These are phyloP conservation scores for Striga hermonthica DNA, from an alignment of 305 asterid genomes.

Conservation along the genomic window DNA sequence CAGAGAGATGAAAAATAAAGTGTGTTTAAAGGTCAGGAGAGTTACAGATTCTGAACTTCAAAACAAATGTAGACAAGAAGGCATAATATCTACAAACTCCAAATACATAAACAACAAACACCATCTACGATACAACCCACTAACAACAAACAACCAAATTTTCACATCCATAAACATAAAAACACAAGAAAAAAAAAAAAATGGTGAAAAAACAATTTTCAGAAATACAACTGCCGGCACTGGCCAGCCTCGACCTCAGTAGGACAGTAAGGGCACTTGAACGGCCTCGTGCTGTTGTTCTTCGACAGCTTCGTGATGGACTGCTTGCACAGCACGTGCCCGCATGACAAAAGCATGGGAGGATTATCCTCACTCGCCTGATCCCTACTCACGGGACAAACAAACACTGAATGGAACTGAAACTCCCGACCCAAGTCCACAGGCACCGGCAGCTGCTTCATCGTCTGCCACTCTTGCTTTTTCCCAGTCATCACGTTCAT, in stretches of 20 bases:
- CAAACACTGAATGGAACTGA: constrained; percentile 87
- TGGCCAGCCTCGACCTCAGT: constrained; percentile 83
- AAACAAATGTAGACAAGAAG: no score
- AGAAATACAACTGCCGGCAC: constrained; percentile 74
- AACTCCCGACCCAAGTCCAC: constrained; percentile 79
- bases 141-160: constrained; percentile 20
- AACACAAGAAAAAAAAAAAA: no score
- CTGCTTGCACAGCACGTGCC: constrained; percentile 88
- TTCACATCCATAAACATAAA: constrained; percentile 15
- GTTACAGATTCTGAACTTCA: no score
- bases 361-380: constrained; percentile 87
- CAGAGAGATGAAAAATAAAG: no score
- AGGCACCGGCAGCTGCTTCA: constrained; percentile 87
- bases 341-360: constrained; percentile 83
- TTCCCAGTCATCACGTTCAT: constrained; percentile 77
- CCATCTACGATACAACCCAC: no score
- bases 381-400: constrained; percentile 90
- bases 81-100: no score
- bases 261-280: constrained; percentile 95
- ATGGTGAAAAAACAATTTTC: constrained; percentile 23
- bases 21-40: no score
- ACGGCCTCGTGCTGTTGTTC: constrained; percentile 65
- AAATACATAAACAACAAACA: no score
- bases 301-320: constrained; percentile 83
- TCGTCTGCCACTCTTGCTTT: constrained; percentile 85